These are phyloP conservation scores for Protomyces gravidus DNA, from an alignment of 1,139 yeast species.

Conservation along the genomic window DNA sequence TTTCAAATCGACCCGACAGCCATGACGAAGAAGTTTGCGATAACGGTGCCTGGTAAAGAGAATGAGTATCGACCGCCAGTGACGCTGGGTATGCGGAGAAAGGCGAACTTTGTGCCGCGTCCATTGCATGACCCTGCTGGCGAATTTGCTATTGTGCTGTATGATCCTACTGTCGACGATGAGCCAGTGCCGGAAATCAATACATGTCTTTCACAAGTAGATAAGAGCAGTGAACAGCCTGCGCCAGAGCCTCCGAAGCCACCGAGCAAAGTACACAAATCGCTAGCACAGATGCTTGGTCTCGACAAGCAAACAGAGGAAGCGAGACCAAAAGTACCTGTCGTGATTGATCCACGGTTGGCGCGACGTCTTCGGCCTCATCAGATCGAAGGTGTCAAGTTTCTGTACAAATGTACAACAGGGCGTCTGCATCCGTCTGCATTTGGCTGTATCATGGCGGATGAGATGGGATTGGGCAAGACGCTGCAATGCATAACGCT, in stretches of 20 bases:
- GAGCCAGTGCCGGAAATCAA: conserved; percentile 22
- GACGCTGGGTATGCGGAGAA: conserved; percentile 72
- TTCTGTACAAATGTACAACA: conserved; percentile 81
- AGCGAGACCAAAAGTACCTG: conserved; percentile 79
- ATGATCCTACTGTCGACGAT: conserved; percentile 86
- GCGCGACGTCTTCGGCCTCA: conserved; percentile 88
- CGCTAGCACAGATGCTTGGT: conserved; percentile 79
- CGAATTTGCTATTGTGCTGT: conserved; percentile 88
- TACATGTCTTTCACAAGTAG: conserved; percentile 17
- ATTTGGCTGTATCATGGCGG: conserved; percentile 98
- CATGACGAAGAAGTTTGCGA: conserved; percentile 10
- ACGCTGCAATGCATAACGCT: conserved; percentile 88
- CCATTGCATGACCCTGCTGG: conserved; percentile 91
- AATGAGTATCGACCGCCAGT: conserved; percentile 48
- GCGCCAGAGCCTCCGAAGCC: conserved; percentile 4
- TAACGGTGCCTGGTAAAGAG: conserved; percentile 20
- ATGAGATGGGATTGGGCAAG: conserved; percentile 97
- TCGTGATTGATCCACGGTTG: conserved; percentile 86
- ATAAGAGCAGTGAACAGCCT: not conserved
- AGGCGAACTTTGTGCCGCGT: conserved; percentile 68
- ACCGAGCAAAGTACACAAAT: conserved; percentile 47
- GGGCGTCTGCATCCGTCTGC: conserved; percentile 84
- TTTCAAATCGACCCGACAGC: conserved; percentile 10
- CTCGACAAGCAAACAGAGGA: conserved; percentile 52
- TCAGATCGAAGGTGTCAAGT: conserved; percentile 92